Evolutionary conservation across 2,329 filamentous ascomycete genomes (phyloP), one percentile per base, ranked within the genome.

Genomic region (Teratosphaeria gauchensis): DNA sequence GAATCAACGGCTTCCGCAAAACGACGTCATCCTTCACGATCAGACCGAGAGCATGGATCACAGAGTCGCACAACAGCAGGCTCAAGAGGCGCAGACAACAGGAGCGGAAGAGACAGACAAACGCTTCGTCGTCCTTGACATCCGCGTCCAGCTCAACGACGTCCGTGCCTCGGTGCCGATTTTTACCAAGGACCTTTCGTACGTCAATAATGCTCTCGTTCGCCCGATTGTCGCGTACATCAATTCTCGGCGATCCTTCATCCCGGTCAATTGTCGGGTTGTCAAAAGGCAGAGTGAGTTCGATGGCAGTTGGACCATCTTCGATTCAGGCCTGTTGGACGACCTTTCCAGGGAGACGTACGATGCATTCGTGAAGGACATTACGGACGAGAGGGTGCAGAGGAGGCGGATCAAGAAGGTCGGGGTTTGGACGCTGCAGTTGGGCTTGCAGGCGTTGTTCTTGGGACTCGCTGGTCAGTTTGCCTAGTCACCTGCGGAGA

Each of bases 201-300:
- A 97, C 72, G 88, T 96, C 68, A 97, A 96, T 74, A 95, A 95
- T 72, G 91, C 94, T 1, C 84, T 97, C 4, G 90, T 97, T 38
- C 85, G 94, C 4, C 94, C 94, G 16, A 99, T 99, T 61, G 92
- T 99, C 48, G 94, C 94, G 6, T 99, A 97, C 73, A 97, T 99
- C 75, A 99, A 99, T 74, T 89, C 90, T 51, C 90, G 91, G 72
- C 62, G 62, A 51, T 57, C 92, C 0, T 97, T 96, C 69, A 97
- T 99, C 51, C 94, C 94, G 30, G 90, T 99, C 67, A 89, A 87
- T 66, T 97, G 94, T 75, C 88, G 92, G 61, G 89, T 99, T 54
- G 90, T 97, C 63, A 99, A 99, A 77, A 85, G 86, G 6, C 82
- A 86, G 19, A 82, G 82, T 60, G 94, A 99, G 72, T 99, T 99